Conservation (phyloP, 495 filamentous ascomycete genomes). For the Cudoniella acicularis region DNA sequence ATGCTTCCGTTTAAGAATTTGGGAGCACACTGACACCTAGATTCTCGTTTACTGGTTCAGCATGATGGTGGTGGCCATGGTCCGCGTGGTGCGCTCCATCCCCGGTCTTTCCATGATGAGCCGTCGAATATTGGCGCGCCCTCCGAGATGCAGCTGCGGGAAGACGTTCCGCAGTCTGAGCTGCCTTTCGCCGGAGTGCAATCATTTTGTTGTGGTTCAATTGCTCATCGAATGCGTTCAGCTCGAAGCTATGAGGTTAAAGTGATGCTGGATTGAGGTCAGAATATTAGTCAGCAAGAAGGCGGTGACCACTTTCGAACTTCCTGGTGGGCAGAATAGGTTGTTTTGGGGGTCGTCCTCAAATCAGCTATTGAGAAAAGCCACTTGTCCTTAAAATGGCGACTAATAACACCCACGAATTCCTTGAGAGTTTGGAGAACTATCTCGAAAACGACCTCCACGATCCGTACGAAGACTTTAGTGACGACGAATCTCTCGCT, state of each 20-base stretch:
- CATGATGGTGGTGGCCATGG: conserved; percentile 31
- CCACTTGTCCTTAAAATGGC: conserved; percentile 23
- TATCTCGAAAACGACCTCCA: neutral
- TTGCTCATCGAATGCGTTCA: conserved; percentile 14
- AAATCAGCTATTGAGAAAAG: neutral
- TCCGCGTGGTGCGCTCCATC: conserved; percentile 11
- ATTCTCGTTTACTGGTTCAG: conserved; percentile 56
- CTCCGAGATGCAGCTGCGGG: conserved; percentile 4
- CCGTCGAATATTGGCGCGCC: conserved; percentile 10
- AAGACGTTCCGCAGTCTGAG: conserved; percentile 18
- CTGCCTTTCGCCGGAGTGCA: conserved; percentile 24
- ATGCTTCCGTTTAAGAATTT: neutral
- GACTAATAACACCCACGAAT: neutral
- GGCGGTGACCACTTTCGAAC: conserved; percentile 7
- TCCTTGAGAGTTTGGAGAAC: conserved; percentile 5
- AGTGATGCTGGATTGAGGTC: neutral
- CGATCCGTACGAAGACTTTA: conserved; percentile 6
- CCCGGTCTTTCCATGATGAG: conserved; percentile 9
- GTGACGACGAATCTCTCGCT: conserved; percentile 24
- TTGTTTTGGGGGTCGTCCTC: neutral
- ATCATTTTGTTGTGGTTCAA: conserved; percentile 31
- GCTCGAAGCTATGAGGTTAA: conserved; percentile 6
- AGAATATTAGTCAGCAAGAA: conserved; percentile 15
- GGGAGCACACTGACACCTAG: conserved; percentile 54
- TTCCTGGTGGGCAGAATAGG: conserved; percentile 8